Conservation (phyloP, 2,329 filamentous ascomycete genomes). For the Fusarium stilboides region DNA sequence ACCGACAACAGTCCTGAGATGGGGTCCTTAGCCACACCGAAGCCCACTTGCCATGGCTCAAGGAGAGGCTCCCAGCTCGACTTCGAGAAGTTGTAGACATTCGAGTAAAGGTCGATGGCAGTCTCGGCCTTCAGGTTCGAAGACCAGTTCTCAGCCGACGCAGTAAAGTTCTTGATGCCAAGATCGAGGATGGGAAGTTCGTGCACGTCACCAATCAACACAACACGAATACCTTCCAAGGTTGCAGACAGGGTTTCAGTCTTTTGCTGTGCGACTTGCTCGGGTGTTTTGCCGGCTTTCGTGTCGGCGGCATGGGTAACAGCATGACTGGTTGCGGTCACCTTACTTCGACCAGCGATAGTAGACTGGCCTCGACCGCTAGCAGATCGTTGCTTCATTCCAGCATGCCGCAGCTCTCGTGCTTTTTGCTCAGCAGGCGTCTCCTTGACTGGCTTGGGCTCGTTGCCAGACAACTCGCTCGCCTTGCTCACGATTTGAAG, state of each 20-base stretch:
- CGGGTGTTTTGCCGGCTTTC: conserved; percentile 33
- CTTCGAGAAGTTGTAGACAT: conserved; percentile 99
- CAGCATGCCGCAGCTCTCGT: conserved; percentile 65
- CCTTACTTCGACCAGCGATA: conserved; percentile 56
- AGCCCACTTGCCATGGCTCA: conserved; percentile 95
- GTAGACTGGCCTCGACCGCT: conserved; percentile 71
- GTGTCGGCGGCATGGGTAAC: conserved; percentile 44
- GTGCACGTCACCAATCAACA: conserved; percentile 95
- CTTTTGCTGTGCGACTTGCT: conserved; percentile 38
- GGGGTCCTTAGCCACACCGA: conserved; percentile 86
- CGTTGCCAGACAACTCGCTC: conserved; percentile 83
- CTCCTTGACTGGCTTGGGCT: conserved; percentile 62
- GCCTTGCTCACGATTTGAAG: conserved; percentile 94
- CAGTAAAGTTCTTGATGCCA: conserved; percentile 90
- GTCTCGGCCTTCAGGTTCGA: conserved; percentile 88
- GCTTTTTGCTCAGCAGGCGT: conserved; percentile 68
- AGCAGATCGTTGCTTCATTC: conserved; percentile 69
- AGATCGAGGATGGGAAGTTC: conserved; percentile 95
- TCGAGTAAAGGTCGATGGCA: conserved; percentile 93
- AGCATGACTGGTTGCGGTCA: conserved; percentile 56
- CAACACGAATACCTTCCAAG: conserved; percentile 89
- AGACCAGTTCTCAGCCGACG: conserved; percentile 92
- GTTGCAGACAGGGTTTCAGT: conserved; percentile 87
- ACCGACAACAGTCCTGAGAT: conserved; percentile 83
- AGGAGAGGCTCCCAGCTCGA: conserved; percentile 97